Evolutionary conservation across 768 basidiomycete genomes (phyloP), one percentile per base, ranked within the genome.

Genomic region (Russula sp.): DNA sequence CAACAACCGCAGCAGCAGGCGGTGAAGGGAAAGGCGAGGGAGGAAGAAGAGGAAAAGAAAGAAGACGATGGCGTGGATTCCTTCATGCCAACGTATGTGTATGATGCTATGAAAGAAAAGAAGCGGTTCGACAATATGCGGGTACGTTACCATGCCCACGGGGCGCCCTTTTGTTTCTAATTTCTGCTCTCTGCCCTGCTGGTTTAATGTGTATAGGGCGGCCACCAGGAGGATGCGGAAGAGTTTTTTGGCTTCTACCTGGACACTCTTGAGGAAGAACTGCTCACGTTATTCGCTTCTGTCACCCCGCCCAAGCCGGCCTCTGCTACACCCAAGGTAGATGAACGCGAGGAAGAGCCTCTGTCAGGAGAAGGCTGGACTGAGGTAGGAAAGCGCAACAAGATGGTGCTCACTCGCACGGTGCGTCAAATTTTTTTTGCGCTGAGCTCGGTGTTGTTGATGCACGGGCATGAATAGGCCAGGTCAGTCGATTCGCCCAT

Each of bases 221-320:
- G 94, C 0, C 90, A 93, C 61, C 96, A 99, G 75, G 96, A 99
- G 72, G 96, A 99, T 61, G 96, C 95, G 10, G 95, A 99, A 73
- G 96, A 99, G 73, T 98, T 97, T 73, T 78, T 98, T n/a, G 96
- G 96, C 3, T 98, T 97, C 75, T 96, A 92, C 75, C 78, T 98
- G 29, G 93, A 98, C 68, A 90, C 93, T 0, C 76, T 99, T 6
- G 93, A 96, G 72, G 96, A 99, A 71, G 96, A 98, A 75, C 71
- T 98, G 11, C 74, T 91, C 4, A 78, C 79, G 3, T 74, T 96
- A n/a, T 73, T 83, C 7, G 76, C 83, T 7, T 78, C 84, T 0
- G 68, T 86, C 16, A 72, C 75, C 11, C 75, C 80, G 2, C 72
- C 78, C 10, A 67, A 74, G n/a, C 72, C 73, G 9, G 49, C 66